Base-by-base conservation (phyloP, 73 alveolate genomes). In the Symbiodinium pilosum region DNA sequence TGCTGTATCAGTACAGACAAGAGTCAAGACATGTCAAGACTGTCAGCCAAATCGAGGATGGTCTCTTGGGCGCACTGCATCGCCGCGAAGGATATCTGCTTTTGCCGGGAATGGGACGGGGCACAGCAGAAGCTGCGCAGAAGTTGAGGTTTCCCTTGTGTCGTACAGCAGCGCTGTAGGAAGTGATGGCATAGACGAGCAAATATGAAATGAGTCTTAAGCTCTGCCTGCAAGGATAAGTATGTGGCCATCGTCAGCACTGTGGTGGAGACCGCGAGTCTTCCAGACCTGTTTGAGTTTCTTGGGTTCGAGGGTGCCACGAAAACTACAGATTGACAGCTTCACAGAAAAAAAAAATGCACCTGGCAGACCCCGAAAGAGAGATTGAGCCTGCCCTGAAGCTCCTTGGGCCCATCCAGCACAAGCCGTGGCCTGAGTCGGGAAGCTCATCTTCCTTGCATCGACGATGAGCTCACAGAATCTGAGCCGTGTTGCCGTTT, bases 161-260 rank as follows among this genome's bases (percentile, higher is more conserved):
- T 0, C 26, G 32, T 16, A 5, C 6, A 26, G 73, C 28, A 18
- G 34, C 34, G 34, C 73, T n/a, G n/a, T n/a, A n/a, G n/a, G n/a
- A n/a, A n/a, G n/a, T n/a, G n/a, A n/a, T n/a, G n/a, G n/a, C n/a
- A n/a, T n/a, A n/a, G 59, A 47, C 14, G 59, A 6, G 59, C 59
- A 47, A 9, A 14, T 47, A 6, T 47, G 14, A 9, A 6, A 47
- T 47, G 59, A 9, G 59, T 47, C 59, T 47, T 47, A 47, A 9
- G 59, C 14, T 47, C 14, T 14, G 21, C 39, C 7, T 36, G 36
- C 77, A 36, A 64, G 77, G 99, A 99, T 56, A 99, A 99, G 98
- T 99, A 99, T 87, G 98, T 99, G 84, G 99, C 99, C 64, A 99
- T 99, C 43, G 98, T 99, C 68, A 99, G 99, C 73, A 99, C 99